Evolutionary conservation across 331 rosid genomes (phyloP), one percentile per base, ranked within the genome.

Genomic region (Telfairia occidentalis): DNA sequence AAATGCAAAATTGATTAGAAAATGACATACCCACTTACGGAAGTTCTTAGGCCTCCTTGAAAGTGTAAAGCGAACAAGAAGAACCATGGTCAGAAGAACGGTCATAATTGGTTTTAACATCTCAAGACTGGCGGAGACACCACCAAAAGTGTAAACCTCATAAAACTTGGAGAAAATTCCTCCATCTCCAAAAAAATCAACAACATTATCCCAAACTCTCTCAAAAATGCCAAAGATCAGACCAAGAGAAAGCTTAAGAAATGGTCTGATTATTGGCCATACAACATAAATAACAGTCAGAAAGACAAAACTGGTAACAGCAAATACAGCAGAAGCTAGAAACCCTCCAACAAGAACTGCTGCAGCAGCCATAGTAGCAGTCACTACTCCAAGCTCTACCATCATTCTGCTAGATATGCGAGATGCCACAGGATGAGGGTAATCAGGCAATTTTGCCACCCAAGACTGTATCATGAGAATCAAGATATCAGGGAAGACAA

Each of bases 1-100:
- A 23, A 19, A 23, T 48, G 60, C 48, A 78, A 64, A 76, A 4
- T 49, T 43, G 21, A 64, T 38, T 49, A 48, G 16, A 66, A 78
- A 71, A 76, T 28, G 64, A 78, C 79, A 71, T 87, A 90, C 97
- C 98, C 98, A 95, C 85, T 95, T 95, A 87, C 96, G 82, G 84
- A 91, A 94, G 89, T 95, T 91, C 88, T 95, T 91, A 50, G 98
- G 97, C 77, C 97, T 88, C 85, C 97, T 91, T 63, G 98, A 95
- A 78, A 95, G 92, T 19, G 98, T 91, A 86, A 95, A 95, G 61
- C 98, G 98, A 57, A 91, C 72, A 81, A 95, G 97, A 87, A 95
- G 92, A 70, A 87, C 93, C 98, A 95, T 95, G 64, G 86, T 89
- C 84, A 91, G 80, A 88, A 88, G 80, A 63, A 94, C 89, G 74